Evolutionary conservation across 768 basidiomycete genomes (phyloP).

Genomic region (Tricholoma sp.): DNA sequence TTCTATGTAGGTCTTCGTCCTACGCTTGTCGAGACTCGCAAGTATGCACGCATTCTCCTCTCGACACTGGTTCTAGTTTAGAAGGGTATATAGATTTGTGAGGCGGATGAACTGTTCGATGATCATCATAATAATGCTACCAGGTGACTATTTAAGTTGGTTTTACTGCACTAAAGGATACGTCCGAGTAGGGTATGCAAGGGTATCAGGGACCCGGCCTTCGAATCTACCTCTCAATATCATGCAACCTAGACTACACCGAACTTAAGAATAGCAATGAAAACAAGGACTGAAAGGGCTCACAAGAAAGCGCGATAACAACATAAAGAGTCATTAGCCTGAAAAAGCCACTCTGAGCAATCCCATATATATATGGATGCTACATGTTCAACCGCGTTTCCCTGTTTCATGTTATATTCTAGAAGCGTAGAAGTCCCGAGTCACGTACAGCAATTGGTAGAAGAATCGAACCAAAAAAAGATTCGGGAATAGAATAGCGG

Average conservation of each 20-base stretch:
- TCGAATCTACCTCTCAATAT: background rate
- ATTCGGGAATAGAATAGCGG: constrained; percentile 74
- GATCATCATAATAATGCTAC: too few species aligned
- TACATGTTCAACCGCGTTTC: constrained; percentile 83
- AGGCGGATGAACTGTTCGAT: too few species aligned
- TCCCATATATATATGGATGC: constrained; percentile 88
- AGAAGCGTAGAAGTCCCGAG: background rate
- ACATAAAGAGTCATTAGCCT: constrained; percentile 64
- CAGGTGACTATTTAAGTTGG: too few species aligned
- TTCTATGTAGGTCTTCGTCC: too few species aligned
- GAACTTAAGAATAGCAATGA: background rate
- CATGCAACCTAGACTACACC: constrained; percentile 26
- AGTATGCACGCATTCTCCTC: too few species aligned
- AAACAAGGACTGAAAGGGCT: constrained; percentile 20
- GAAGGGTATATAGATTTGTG: too few species aligned
- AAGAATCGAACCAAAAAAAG: constrained; percentile 83
- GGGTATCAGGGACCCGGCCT: too few species aligned
- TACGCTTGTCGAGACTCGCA: too few species aligned
- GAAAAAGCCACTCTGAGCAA: constrained; percentile 37
- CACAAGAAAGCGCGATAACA: constrained; percentile 78
- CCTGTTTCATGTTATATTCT: constrained; percentile 27
- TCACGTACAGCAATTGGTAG: constrained; percentile 77
- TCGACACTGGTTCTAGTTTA: too few species aligned
- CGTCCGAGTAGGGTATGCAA: too few species aligned
- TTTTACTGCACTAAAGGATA: too few species aligned